Evolutionary conservation across 2,329 filamentous ascomycete species (phyloP), one percentile per base, ranked within the genome.

Genomic region (Lasiodiplodia theobromae): DNA sequence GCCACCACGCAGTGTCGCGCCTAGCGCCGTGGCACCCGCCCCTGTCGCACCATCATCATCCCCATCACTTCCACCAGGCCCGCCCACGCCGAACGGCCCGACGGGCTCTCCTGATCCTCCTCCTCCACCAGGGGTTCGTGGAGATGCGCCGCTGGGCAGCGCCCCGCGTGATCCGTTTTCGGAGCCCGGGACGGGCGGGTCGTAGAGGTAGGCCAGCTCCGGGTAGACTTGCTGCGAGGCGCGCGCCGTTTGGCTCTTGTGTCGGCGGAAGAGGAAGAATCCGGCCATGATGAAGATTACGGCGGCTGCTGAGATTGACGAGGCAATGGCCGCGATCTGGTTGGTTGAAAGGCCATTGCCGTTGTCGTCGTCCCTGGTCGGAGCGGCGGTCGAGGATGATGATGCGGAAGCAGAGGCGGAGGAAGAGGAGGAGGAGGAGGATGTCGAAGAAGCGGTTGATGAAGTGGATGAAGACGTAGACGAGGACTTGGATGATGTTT

Each of bases 311-410:
- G 76, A 75, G 16, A 76, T 75, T 38, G 74, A 77, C 34, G 79
- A 71, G 23, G 76, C 78, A 31, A 80, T 75, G 44, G 77, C 78
- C 14, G 76, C 78, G 6, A 77, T 79, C 69, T 79, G 77, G 1
- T 73, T 3, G 71, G 74, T 49, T 77, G 68, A 68, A 72, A 74
- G 38, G 73, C 44, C 44, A 47, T 21, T 21, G 44, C 7, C 44
- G 0, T 69, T 34, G 73, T 40, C 49, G n/a, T 53, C 21, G 16
- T 68, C 69, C 21, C 68, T 44, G 16, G n/a, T 12, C 10, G 60
- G 18, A 67, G 57, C 49, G 72, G 66, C 51, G 47, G 18, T 52
- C 53, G 25, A 58, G 16, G 60, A 44, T 53, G 37, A 40, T 23
- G 31, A 52, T 6, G 65, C 21, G 16, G 52, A 44, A n/a, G 65